A percentile compares a stretch with the other conserved stretches of the same genome.
These are phyloP conservation scores for Epichloe sp. DNA, from an alignment of 2,329 filamentous ascomycete genomes.

Conservation along the genomic window DNA sequence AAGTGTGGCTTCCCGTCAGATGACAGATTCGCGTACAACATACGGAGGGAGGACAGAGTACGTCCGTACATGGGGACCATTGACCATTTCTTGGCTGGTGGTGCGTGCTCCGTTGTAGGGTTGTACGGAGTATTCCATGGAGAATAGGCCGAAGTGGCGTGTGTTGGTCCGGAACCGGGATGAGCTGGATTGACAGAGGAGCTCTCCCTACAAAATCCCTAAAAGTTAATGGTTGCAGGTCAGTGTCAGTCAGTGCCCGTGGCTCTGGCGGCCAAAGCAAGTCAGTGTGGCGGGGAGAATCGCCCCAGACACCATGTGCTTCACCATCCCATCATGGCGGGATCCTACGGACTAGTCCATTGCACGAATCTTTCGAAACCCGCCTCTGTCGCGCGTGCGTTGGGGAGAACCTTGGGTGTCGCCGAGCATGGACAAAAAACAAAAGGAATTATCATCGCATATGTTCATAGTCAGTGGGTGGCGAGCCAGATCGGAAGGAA, in stretches of 20 bases:
- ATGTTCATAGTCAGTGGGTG: too few species aligned
- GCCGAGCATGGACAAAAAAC: too few species aligned
- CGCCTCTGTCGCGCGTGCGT: not conserved
- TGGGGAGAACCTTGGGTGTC: not conserved
- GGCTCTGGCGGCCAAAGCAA: not conserved
- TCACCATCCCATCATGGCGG: not conserved
- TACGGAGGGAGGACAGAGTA: too few species aligned
- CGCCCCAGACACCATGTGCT: conserved; percentile 3
- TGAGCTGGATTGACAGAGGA: not conserved
- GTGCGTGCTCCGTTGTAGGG: not conserved
- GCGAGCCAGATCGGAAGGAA: too few species aligned
- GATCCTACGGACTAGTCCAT: not conserved
- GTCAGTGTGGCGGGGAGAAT: not conserved
- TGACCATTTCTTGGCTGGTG: not conserved
- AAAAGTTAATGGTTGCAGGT: not conserved
- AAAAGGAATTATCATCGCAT: too few species aligned
- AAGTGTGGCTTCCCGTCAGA: not conserved
- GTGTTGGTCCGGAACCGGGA: not conserved
- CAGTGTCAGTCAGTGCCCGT: not conserved
- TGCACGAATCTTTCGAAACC: not conserved
- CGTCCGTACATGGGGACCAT: too few species aligned
- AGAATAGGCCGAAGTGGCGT: too few species aligned
- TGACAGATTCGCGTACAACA: not conserved
- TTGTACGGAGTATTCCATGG: not conserved
- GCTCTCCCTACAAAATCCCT: too few species aligned